phyloP scores from a whole-genome alignment of 805 yeast genomes.

The Zygosaccharomyces gambellarensis region DNA sequence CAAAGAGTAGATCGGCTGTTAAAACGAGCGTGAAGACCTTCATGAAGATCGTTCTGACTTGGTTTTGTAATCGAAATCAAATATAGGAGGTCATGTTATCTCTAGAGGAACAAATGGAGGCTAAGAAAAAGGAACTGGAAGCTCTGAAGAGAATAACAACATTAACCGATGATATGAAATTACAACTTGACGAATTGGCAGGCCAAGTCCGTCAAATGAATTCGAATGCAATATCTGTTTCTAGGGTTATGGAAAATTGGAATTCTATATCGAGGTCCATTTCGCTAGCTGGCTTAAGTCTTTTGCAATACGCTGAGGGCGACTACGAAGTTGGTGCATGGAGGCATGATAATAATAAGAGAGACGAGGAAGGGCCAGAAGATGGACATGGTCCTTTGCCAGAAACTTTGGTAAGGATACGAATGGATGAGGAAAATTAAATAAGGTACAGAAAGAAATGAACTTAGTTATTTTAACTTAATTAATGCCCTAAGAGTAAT shows the following conservation, averaged over 20 bases:
- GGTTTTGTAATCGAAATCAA: neutral
- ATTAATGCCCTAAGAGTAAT: slow-evolving; percentile 1
- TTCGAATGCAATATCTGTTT: slow-evolving; percentile 25
- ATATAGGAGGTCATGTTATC: slow-evolving; percentile 6
- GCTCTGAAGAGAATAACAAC: slow-evolving; percentile 26
- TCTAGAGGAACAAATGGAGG: slow-evolving; percentile 15
- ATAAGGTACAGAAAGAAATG: neutral
- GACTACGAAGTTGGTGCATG: slow-evolving; percentile 32
- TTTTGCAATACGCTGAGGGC: slow-evolving; percentile 30
- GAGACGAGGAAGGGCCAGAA: slow-evolving; percentile 29
- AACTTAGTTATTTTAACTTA: neutral
- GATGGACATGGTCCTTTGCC: slow-evolving; percentile 47
- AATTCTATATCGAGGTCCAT: slow-evolving; percentile 30
- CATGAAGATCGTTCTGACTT: neutral
- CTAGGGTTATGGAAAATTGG: slow-evolving; percentile 31
- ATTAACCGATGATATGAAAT: slow-evolving; percentile 26
- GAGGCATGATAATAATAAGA: slow-evolving; percentile 36
- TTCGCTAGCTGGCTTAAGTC: slow-evolving; percentile 31
- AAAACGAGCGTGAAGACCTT: neutral
- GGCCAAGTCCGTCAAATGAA: slow-evolving; percentile 25
- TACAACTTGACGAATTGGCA: slow-evolving; percentile 27
- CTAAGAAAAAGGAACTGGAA: slow-evolving; percentile 26
- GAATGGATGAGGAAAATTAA: slow-evolving; percentile 36
- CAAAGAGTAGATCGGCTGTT: neutral
- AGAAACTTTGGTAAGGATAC: slow-evolving; percentile 59